phyloP scores from a whole-genome alignment of 1,284 basidiomycete species.

The Pseudozyma hubeiensis region DNA sequence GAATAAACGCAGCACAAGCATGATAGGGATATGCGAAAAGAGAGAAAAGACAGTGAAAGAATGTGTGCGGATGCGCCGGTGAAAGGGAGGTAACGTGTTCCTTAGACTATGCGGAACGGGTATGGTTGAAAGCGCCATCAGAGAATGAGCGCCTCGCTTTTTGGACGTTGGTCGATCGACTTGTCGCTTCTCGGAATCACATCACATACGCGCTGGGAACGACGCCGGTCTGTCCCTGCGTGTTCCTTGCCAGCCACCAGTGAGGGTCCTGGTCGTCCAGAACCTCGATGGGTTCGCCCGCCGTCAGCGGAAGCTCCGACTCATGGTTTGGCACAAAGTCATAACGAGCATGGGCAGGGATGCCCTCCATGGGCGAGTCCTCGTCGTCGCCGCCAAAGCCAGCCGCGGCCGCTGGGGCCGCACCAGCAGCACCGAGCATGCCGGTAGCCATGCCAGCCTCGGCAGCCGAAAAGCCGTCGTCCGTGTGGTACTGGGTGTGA shows the following conservation, averaged over 20 bases:
- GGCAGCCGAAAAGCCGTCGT: conserved; percentile 43
- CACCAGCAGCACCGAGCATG: conserved; percentile 10
- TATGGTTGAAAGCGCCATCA: conserved; percentile 5
- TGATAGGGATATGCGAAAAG: conserved; percentile 1
- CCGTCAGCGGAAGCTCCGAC: conserved; percentile 54
- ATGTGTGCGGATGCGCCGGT: neutral
- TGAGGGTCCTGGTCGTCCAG: conserved; percentile 61
- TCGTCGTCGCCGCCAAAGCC: conserved; percentile 33
- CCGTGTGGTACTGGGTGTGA: conserved; percentile 67
- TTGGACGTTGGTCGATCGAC: neutral
- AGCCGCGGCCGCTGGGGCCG: conserved; percentile 73
- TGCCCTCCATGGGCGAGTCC: conserved; percentile 52
- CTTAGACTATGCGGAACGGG: conserved; percentile 8
- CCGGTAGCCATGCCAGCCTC: conserved; percentile 20
- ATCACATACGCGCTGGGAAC: conserved; percentile 62
- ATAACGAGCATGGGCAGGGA: conserved; percentile 62
- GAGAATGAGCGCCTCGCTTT: neutral
- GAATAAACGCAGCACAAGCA: neutral
- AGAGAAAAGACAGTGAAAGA: conserved; percentile 23
- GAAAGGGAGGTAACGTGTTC: neutral
- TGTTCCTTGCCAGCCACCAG: conserved; percentile 63
- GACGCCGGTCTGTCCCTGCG: conserved; percentile 55
- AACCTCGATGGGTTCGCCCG: conserved; percentile 60
- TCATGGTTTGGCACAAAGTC: conserved; percentile 62
- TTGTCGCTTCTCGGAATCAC: conserved; percentile 13